Evolutionary conservation across 352 stramenopile genomes (phyloP), one percentile per base, ranked within the genome.

Genomic region (Pythium chondricola): DNA sequence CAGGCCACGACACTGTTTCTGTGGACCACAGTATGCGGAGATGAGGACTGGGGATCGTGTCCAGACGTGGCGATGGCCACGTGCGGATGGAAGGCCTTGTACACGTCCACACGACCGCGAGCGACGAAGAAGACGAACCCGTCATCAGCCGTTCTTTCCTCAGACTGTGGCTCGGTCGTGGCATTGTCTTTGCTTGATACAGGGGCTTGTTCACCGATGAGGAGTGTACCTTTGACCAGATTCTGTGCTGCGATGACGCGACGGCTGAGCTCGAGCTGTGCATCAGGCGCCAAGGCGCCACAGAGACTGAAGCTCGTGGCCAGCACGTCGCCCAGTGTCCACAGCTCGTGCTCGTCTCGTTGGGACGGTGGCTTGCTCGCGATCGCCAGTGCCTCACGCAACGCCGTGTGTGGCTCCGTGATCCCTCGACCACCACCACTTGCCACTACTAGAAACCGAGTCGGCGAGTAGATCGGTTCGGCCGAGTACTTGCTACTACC

Each of bases 301-400:
- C 74, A 86, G 32, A 61, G 56, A 0, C 62, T 39, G 30, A 83
- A 83, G 24, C 52, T 27, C 2, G 61, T 61, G n/a, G 61, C 62
- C 40, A 86, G 61, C 16, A 67, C 63, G 27, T 86, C 74, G 24
- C 55, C 48, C 20, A 86, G 46, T 4, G 62, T 58, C 20, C 67
- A 51, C 33, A 84, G 39, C 3, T 86, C 70, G 7, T 65, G 58
- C 2, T 65, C 53, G 2, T 44, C 67, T 44, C 71, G 68, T 40
- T 26, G 20, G 22, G 49, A n/a, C 0, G 30, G 57, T 44, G 2
- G 10, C 26, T 3, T 48, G 0, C 46, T 25, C 10, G 58, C 58
- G 35, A 81, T 66, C 11, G 36, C 37, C 16, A 81, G 30, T n/a
- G 57, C 58, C 16, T 35, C 58, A 21, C 56, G 44, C 1, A n/a